phyloP scores from a whole-genome alignment of 2,329 filamentous ascomycete genomes.

The Diaporthe citri region DNA sequence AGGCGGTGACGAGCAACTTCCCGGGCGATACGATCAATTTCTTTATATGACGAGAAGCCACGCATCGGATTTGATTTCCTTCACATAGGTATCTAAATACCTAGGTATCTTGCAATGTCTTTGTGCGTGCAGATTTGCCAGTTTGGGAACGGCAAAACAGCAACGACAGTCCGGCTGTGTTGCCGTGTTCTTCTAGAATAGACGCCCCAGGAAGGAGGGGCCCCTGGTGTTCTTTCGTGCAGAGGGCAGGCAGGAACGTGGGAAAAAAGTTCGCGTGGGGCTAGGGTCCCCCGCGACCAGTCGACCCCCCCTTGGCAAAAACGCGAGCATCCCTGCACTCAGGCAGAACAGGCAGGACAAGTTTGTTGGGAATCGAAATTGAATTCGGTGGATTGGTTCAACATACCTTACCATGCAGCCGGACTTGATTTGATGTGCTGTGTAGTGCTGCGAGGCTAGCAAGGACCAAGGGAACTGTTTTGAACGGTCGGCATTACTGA shows the following conservation, averaged over 20 bases:
- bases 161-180: neutral
- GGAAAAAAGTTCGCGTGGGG: constrained; percentile 30
- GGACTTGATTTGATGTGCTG: constrained; percentile 22
- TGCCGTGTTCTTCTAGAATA: neutral
- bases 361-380: constrained; percentile 34
- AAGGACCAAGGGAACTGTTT: constrained; percentile 26
- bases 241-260: constrained; percentile 12
- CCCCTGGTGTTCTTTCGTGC: constrained; percentile 30
- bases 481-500: constrained; percentile 21
- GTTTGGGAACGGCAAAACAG: neutral
- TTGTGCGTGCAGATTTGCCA: neutral
- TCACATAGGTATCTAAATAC: neutral
- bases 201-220: neutral
- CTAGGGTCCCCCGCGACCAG: constrained; percentile 17
- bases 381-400: constrained; percentile 32
- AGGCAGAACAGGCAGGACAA: constrained; percentile 15
- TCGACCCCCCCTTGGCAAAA: constrained; percentile 25
- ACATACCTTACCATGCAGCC: constrained; percentile 16
- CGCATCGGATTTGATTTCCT: too few relatives aligned
- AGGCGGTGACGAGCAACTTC: constrained; percentile 16
- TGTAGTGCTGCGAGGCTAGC: constrained; percentile 16
- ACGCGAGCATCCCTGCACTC: constrained; percentile 28
- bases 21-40: neutral
- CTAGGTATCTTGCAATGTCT: neutral
- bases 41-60: neutral